A percentile compares a stretch with the other conserved stretches of the same genome.
These are phyloP conservation scores for Suhomyces kunorum DNA, from an alignment of 1,139 yeast species.

Conservation along the genomic window DNA sequence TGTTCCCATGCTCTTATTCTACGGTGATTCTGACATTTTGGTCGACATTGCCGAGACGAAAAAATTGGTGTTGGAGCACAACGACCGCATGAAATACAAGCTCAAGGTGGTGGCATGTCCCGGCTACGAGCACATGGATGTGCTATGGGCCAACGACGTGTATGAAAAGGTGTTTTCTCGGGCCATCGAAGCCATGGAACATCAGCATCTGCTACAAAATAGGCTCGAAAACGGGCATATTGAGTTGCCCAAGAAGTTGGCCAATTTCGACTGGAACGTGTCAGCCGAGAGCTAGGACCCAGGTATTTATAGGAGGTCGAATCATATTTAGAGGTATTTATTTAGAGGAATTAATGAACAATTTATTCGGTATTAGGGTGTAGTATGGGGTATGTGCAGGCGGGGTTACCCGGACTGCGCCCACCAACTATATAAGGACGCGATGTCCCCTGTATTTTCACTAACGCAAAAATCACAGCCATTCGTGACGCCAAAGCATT, in stretches of 20 bases:
- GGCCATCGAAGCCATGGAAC: conserved; percentile 13
- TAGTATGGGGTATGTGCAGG: background rate
- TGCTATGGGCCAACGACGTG: conserved; percentile 36
- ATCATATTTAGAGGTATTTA: no score
- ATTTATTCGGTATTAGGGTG: background rate
- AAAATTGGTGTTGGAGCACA: conserved; percentile 28
- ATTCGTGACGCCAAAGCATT: conserved; percentile 64
- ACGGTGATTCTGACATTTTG: conserved; percentile 44
- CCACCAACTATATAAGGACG: conserved; percentile 10
- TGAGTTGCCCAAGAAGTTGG: background rate
- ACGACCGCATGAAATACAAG: conserved; percentile 26
- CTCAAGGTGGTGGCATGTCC: conserved; percentile 26
- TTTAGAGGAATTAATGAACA: no score
- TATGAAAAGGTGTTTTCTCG: conserved; percentile 29
- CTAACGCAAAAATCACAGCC: conserved; percentile 74
- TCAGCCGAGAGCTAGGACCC: no score
- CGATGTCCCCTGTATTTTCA: conserved; percentile 19
- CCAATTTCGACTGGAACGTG: background rate
- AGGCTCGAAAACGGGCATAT: background rate
- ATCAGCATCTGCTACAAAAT: background rate
- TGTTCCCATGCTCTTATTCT: conserved; percentile 44
- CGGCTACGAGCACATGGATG: conserved; percentile 40
- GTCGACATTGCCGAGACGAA: conserved; percentile 42
- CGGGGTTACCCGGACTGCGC: conserved; percentile 15
- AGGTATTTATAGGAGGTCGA: no score